These are phyloP conservation scores for Hibiscus trionum DNA, from an alignment of 345 rosid species.

Conservation along the genomic window DNA sequence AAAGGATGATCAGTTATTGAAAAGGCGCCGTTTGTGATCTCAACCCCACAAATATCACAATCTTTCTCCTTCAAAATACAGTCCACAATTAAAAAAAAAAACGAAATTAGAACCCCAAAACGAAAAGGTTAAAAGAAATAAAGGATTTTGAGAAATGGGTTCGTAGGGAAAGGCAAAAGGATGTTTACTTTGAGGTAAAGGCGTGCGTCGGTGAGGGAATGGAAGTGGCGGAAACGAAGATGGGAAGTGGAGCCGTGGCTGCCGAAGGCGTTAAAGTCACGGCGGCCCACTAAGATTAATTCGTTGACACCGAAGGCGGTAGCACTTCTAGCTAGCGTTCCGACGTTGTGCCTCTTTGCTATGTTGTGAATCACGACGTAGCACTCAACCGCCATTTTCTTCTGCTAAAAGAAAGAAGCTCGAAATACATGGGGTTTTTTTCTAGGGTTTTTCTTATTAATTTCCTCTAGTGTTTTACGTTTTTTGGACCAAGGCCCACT, in stretches of 20 bases:
- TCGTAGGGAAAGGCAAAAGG: not conserved
- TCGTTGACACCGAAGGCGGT: conserved; percentile 91
- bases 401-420: too few species aligned
- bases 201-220: conserved; percentile 75
- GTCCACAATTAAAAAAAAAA: too few species aligned
- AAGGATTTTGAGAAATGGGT: not conserved
- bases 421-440: not conserved
- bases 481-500: too few species aligned
- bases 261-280: conserved; percentile 94
- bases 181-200: conserved; percentile 60
- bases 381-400: conserved; percentile 56
- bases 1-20: conserved; percentile 76
- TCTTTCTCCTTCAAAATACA: conserved; percentile 41
- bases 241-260: conserved; percentile 96
- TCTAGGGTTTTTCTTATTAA: not conserved
- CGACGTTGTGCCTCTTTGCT: conserved; percentile 95
- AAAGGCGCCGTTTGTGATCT: conserved; percentile 70
- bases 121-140: not conserved
- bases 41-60: conserved; percentile 96
- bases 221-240: conserved; percentile 76
- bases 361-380: conserved; percentile 91
- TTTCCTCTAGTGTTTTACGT: too few species aligned
- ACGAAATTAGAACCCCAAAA: not conserved
- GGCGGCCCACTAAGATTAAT: conserved; percentile 78
- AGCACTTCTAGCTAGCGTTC: conserved; percentile 85